phyloP scores from a whole-genome alignment of 2,329 filamentous ascomycete species.

The Bertia moriformis region DNA sequence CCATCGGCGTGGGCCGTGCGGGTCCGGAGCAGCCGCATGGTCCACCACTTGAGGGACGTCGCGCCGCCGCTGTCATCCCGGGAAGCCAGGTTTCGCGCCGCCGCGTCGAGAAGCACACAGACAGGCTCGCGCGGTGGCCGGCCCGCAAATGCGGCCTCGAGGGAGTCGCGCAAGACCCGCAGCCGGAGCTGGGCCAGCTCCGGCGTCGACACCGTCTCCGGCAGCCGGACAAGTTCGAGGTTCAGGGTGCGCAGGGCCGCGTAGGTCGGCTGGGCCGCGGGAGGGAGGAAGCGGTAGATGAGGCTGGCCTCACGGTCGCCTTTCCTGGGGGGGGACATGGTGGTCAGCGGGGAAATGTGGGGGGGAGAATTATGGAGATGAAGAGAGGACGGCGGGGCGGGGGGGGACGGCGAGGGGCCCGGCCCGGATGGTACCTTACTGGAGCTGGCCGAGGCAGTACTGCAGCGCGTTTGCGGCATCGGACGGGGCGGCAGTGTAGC shows the following conservation, averaged over 20 bases:
- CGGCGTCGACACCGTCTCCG: slow-evolving; percentile 78
- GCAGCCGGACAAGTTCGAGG: slow-evolving; percentile 76
- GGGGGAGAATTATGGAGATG: not conserved
- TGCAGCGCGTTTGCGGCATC: slow-evolving; percentile 35
- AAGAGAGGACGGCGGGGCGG: slow-evolving; percentile 1
- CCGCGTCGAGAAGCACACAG: slow-evolving; percentile 66
- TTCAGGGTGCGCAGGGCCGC: slow-evolving; percentile 85
- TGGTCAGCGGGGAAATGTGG: slow-evolving; percentile 4
- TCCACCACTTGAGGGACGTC: slow-evolving; percentile 49
- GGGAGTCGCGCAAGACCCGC: slow-evolving; percentile 84
- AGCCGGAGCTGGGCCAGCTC: slow-evolving; percentile 77
- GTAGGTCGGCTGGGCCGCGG: slow-evolving; percentile 64
- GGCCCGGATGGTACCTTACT: slow-evolving; percentile 23
- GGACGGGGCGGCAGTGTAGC: too few relatives aligned
- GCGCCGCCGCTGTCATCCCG: slow-evolving; percentile 7
- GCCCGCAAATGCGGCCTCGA: slow-evolving; percentile 64
- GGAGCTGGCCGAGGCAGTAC: slow-evolving; percentile 38
- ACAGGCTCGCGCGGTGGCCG: slow-evolving; percentile 80
- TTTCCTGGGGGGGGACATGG: slow-evolving; percentile 34
- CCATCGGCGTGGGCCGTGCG: slow-evolving; percentile 74
- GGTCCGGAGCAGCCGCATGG: slow-evolving; percentile 63
- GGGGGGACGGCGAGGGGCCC: not conserved
- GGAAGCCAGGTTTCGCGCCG: slow-evolving; percentile 43
- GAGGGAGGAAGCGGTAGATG: slow-evolving; percentile 71
- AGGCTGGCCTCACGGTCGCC: slow-evolving; percentile 83